Base-by-base conservation (phyloP, 345 rosid species). In the Brassica carinata region DNA sequence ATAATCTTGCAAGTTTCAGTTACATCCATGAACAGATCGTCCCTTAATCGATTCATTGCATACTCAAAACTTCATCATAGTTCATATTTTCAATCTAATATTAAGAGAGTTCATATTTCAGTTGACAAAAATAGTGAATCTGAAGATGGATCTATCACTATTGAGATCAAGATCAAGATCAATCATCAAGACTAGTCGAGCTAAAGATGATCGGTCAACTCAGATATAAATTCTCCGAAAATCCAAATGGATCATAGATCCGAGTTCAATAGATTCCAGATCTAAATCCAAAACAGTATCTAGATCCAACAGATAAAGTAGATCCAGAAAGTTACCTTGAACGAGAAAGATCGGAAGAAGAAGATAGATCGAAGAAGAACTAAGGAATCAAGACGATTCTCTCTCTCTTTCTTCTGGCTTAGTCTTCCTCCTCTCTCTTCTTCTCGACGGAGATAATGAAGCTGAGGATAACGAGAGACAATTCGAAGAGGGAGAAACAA, bases 251-350 rank as follows among this genome's bases (percentile, higher is more conserved):
- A n/a, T 43, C 51, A 58, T 23, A 8, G 65, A 59, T 23, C 13
- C 31, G 31, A 59, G 31, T 9, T 19, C 64, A 18, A 53, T 19
- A 7, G n/a, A 11, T n/a, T 71, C 73, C 57, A 76, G 71, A 81
- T 76, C 75, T 75, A n/a, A n/a, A n/a, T n/a, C n/a, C n/a, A n/a
- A n/a, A n/a, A n/a, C n/a, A n/a, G 69, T 13, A 53, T 18, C 74
- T 15, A 72, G 81, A 81, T 77, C 77, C 70, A 81, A 18, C 9
- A 76, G 0, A 31, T 45, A 81, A 77, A 81, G 78, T 76, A 81
- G 83, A 81, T 81, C 81, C 71, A 70, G 72, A 57, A 63, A 51
- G 59, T 71, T 72, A 72, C 81, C 78, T 77, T 81, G 70, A 43
- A 61, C 26, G 65, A 72, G 78, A 81, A 72, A 72, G 74, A 72